These are phyloP conservation scores for Teratosphaeriaceae sp. DNA, from an alignment of 2,329 filamentous ascomycete species.

Conservation along the genomic window DNA sequence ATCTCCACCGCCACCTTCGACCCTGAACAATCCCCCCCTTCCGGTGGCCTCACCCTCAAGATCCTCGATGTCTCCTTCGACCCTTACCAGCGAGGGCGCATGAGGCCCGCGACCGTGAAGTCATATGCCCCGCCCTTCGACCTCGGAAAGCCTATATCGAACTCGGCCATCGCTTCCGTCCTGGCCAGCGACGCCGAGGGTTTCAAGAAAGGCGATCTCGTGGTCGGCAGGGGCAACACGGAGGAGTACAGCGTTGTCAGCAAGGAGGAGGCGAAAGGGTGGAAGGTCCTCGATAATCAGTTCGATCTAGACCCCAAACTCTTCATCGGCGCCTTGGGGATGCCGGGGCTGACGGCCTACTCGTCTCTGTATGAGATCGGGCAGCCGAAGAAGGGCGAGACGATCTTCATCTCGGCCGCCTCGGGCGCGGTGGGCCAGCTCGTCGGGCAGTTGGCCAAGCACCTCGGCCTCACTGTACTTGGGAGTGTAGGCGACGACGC, in stretches of 20 bases:
- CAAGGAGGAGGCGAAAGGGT: constrained; percentile 35
- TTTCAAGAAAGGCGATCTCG: constrained; percentile 61
- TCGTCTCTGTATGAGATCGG: constrained; percentile 69
- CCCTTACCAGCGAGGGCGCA: constrained; percentile 75
- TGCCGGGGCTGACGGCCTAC: constrained; percentile 73
- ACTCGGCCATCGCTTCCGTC: constrained; percentile 59
- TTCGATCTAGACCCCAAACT: constrained; percentile 57
- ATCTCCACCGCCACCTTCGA: constrained; percentile 66
- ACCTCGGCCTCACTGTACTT: constrained; percentile 70
- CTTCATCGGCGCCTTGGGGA: constrained; percentile 71
- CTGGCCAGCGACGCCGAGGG: constrained; percentile 59
- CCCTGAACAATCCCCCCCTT: constrained; percentile 49
- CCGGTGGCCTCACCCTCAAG: constrained; percentile 63
- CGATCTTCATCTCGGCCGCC: constrained; percentile 74
- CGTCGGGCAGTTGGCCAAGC: constrained; percentile 77
- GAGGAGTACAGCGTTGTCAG: constrained; percentile 59
- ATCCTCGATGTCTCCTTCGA: constrained; percentile 72
- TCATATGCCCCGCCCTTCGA: constrained; percentile 62
- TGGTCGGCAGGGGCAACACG: constrained; percentile 37
- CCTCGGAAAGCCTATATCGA: constrained; percentile 58
- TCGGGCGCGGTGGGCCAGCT: constrained; percentile 76
- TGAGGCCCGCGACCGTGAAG: constrained; percentile 58
- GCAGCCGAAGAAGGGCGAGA: constrained; percentile 68
- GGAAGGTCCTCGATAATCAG: constrained; percentile 59
- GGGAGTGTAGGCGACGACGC: constrained; percentile 73